These are phyloP conservation scores for Alternaria ventricosa DNA, from an alignment of 2,329 filamentous ascomycete species.

Conservation along the genomic window DNA sequence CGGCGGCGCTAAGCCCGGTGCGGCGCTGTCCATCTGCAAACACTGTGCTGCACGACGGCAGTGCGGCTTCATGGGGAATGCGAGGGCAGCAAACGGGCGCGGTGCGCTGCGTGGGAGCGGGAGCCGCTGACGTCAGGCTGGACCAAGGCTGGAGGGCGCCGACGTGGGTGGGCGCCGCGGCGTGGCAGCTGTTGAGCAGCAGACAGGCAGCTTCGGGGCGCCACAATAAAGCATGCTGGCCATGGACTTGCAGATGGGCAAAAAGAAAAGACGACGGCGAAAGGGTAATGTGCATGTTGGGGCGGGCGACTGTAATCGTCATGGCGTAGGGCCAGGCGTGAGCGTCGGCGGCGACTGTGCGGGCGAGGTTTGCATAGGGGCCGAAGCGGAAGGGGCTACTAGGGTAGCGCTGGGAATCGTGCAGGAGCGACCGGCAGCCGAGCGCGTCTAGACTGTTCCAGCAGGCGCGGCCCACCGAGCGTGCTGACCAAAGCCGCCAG, in stretches of 20 bases:
- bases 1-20: not conserved
- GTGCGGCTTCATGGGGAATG: constrained; percentile 1
- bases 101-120: not conserved
- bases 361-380: constrained; percentile 20
- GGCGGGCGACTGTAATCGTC: not conserved
- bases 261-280: constrained; percentile 6
- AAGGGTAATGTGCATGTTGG: constrained; percentile 10
- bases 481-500: constrained; percentile 10
- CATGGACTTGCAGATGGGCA: not conserved
- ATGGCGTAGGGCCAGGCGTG: constrained; percentile 7
- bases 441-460: constrained; percentile 28
- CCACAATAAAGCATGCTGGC: constrained; percentile 2
- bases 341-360: constrained; percentile 10
- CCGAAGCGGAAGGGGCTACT: constrained; percentile 15
- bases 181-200: not conserved
- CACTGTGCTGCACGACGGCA: not conserved
- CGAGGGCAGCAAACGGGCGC: not conserved
- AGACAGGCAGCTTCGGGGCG: constrained; percentile 1
- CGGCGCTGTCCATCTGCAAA: not conserved
- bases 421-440: constrained; percentile 19
- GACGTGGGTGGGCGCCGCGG: not conserved
- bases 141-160: not conserved
- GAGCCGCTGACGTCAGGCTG: constrained; percentile 18
- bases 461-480: constrained; percentile 22
- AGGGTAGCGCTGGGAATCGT: constrained; percentile 26